Percentiles rank a stretch among this genome's conserved stretches.
These are phyloP conservation scores for Tephrocybe sp. DNA, from an alignment of 768 basidiomycete genomes.

Conservation along the genomic window DNA sequence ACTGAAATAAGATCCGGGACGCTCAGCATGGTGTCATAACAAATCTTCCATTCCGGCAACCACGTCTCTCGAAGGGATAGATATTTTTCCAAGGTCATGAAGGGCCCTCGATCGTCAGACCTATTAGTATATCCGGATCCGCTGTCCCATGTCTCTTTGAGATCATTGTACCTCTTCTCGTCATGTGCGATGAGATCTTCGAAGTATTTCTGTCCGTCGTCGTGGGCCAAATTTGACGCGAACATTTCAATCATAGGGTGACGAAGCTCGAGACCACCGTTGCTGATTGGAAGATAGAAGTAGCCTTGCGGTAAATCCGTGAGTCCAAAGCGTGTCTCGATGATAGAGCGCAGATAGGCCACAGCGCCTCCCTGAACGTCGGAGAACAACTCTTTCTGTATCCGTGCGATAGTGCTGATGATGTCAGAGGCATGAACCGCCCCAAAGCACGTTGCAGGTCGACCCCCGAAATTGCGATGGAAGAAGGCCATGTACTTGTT, in stretches of 20 bases:
- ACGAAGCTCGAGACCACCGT: slow-evolving; percentile 27
- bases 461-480: slow-evolving; percentile 28
- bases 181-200: slow-evolving; percentile 24
- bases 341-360: slow-evolving; percentile 22
- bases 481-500: slow-evolving; percentile 34
- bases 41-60: slow-evolving; percentile 9
- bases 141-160: too few relatives aligned
- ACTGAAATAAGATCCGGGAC: neutral
- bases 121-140: slow-evolving; percentile 19
- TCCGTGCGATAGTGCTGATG: slow-evolving; percentile 25
- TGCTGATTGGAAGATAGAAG: slow-evolving; percentile 27
- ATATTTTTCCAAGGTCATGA: slow-evolving; percentile 17
- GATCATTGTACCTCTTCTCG: slow-evolving; percentile 16
- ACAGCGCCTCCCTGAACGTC: slow-evolving; percentile 20
- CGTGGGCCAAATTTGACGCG: slow-evolving; percentile 18
- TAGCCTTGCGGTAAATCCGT: slow-evolving; percentile 27
- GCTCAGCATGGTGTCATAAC: slow-evolving; percentile 12
- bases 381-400: slow-evolving; percentile 28
- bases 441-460: slow-evolving; percentile 27
- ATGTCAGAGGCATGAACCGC: slow-evolving; percentile 23
- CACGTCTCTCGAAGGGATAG: slow-evolving; percentile 13
- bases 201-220: slow-evolving; percentile 13
- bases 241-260: slow-evolving; percentile 38
- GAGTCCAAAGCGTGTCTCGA: slow-evolving; percentile 28
- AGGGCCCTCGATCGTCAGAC: slow-evolving; percentile 1